Evolutionary conservation across 2,329 filamentous ascomycete genomes (phyloP).

Genomic region (Sarocladium kiliense): DNA sequence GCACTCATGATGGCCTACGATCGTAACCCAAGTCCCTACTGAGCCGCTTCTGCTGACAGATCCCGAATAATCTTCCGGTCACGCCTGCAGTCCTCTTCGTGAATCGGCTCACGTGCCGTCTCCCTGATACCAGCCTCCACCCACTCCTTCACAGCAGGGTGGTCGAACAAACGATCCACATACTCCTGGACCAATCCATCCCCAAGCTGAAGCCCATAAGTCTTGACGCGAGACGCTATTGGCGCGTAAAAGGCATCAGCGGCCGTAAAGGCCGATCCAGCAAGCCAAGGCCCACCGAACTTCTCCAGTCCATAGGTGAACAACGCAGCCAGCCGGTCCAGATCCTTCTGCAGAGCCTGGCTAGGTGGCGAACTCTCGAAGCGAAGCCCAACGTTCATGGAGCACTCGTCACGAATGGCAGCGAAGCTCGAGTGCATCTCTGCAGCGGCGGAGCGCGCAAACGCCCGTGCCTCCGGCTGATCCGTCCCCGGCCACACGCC

Average conservation of each 20-base stretch:
- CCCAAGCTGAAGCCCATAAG: constrained; percentile 28
- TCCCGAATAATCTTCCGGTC: constrained; percentile 26
- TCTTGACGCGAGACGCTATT: constrained; percentile 32
- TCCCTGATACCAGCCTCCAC: constrained; percentile 31
- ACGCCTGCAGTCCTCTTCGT: constrained; percentile 30
- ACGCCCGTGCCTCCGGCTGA: constrained; percentile 32
- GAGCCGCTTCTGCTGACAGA: constrained; percentile 14
- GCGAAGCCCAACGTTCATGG: constrained; percentile 35
- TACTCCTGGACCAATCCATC: constrained; percentile 25
- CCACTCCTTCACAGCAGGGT: constrained; percentile 32
- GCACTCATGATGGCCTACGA: no score
- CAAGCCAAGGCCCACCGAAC: constrained; percentile 38
- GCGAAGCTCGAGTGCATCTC: constrained; percentile 43
- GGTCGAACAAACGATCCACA: constrained; percentile 24
- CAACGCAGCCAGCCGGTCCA: constrained; percentile 29
- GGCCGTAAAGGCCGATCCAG: constrained; percentile 29
- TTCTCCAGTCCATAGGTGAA: constrained; percentile 30
- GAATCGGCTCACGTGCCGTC: constrained; percentile 28
- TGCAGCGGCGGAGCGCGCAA: constrained; percentile 36
- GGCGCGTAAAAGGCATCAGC: constrained; percentile 39
- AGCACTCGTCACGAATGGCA: constrained; percentile 34
- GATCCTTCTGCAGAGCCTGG: constrained; percentile 26
- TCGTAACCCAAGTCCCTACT: background rate
- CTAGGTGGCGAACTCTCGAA: constrained; percentile 25
- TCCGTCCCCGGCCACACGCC: constrained; percentile 32